Conservation (phyloP, 2,329 filamentous ascomycete genomes). For the Diaporthe longicolla region DNA sequence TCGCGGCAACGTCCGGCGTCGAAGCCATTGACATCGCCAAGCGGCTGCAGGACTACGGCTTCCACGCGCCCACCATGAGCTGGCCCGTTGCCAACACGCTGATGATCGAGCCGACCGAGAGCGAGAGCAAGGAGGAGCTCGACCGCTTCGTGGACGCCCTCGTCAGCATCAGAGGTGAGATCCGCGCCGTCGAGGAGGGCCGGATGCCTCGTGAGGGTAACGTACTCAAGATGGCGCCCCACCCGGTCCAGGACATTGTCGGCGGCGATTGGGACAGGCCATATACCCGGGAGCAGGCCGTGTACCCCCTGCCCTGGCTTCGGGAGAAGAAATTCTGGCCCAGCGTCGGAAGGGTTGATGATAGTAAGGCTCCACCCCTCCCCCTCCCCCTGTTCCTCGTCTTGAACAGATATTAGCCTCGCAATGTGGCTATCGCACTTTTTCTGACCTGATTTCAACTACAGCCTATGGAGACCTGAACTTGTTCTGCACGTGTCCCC, state of each 20-base stretch:
- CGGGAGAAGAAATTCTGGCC: slow-evolving; percentile 99
- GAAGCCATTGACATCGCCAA: slow-evolving; percentile 97
- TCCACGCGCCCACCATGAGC: slow-evolving; percentile 97
- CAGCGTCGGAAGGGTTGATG: slow-evolving; percentile 86
- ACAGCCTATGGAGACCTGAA: slow-evolving; percentile 90
- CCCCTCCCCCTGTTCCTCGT: slow-evolving; percentile 4
- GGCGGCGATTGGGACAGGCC: slow-evolving; percentile 83
- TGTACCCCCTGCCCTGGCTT: slow-evolving; percentile 86
- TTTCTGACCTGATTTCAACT: slow-evolving; percentile 41
- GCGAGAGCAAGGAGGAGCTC: slow-evolving; percentile 90
- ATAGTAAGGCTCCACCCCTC: slow-evolving; percentile 71
- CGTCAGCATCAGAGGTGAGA: slow-evolving; percentile 88
- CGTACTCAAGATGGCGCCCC: slow-evolving; percentile 90
- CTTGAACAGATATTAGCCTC: background rate
- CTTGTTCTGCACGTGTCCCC: slow-evolving; percentile 94
- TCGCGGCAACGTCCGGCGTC: slow-evolving; percentile 85
- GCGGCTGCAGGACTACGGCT: slow-evolving; percentile 96
- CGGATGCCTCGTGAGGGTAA: slow-evolving; percentile 81
- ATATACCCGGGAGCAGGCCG: slow-evolving; percentile 86
- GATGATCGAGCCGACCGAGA: slow-evolving; percentile 98
- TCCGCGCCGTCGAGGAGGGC: slow-evolving; percentile 85
- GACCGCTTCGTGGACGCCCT: slow-evolving; percentile 94
- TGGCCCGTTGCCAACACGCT: slow-evolving; percentile 96
- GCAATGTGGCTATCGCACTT: background rate
- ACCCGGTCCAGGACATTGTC: slow-evolving; percentile 86